Evolutionary conservation across 2,329 filamentous ascomycete species (phyloP).

Genomic region (Beauveria sp.): DNA sequence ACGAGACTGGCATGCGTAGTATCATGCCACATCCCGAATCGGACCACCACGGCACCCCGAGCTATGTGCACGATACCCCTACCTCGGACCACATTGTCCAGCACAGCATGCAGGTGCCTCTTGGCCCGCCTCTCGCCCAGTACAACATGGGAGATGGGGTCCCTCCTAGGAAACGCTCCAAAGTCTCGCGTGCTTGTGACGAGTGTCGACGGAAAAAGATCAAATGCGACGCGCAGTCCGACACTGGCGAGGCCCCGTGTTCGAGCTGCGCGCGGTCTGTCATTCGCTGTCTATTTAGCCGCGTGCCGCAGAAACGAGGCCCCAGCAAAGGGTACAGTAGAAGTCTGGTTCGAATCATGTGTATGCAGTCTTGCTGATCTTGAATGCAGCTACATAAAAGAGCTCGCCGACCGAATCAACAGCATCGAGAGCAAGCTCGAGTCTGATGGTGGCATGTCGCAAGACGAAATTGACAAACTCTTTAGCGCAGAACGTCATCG

Average conservation of each 20-base stretch:
- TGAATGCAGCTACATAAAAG: conserved; percentile 69
- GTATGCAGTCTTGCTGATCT: neutral
- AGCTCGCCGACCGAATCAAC: conserved; percentile 77
- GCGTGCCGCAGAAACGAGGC: conserved; percentile 80
- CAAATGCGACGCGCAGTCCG: conserved; percentile 74
- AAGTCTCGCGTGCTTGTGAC: conserved; percentile 83
- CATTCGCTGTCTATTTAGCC: conserved; percentile 76
- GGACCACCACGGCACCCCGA: conserved; percentile 28
- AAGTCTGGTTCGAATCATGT: neutral
- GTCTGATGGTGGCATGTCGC: conserved; percentile 36
- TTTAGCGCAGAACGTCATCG: conserved; percentile 28
- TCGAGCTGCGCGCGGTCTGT: conserved; percentile 72
- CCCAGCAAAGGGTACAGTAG: conserved; percentile 71
- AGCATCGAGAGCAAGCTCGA: conserved; percentile 73
- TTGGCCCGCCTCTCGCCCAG: conserved; percentile 24
- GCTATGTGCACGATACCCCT: conserved; percentile 31
- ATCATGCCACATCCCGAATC: conserved; percentile 36
- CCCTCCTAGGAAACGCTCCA: conserved; percentile 68
- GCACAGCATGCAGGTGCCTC: conserved; percentile 30
- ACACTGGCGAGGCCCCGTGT: conserved; percentile 66
- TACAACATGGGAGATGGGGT: conserved; percentile 48
- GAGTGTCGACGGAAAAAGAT: conserved; percentile 86
- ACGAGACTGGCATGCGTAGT: conserved; percentile 35
- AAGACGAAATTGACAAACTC: conserved; percentile 39
- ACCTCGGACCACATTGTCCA: conserved; percentile 29